Conservation (phyloP, 805 yeast species). For the Nakazawaea wyomingensis region DNA sequence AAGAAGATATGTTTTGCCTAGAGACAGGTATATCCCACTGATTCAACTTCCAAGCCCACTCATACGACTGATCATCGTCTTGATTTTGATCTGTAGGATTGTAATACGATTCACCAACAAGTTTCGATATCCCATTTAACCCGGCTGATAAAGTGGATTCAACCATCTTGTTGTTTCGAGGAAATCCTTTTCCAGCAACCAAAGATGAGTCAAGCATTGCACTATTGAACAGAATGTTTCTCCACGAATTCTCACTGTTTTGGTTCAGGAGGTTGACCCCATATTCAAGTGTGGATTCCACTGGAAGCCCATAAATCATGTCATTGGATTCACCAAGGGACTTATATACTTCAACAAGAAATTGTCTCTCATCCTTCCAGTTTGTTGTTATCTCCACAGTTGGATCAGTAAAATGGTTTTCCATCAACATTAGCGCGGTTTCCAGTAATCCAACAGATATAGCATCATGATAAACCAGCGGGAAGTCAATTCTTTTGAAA, state of each 20-base stretch:
- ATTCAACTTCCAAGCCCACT: conserved; percentile 71
- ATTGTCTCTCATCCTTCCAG: conserved; percentile 17
- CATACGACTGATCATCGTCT: conserved; percentile 27
- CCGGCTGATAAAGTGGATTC: conserved; percentile 46
- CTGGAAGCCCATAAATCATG: conserved; percentile 59
- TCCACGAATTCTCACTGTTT: conserved; percentile 28
- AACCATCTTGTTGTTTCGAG: conserved; percentile 19
- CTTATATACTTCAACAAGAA: conserved; percentile 37
- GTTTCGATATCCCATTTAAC: conserved; percentile 48
- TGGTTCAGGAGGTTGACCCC: conserved; percentile 39
- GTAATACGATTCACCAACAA: conserved; percentile 18
- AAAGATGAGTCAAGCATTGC: conserved; percentile 48
- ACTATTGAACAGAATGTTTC: conserved; percentile 47
- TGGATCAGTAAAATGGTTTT: conserved; percentile 29
- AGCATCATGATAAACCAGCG: conserved; percentile 27
- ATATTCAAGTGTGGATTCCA: conserved; percentile 45
- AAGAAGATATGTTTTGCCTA: conserved; percentile 17
- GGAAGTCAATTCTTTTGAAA: conserved; percentile 26
- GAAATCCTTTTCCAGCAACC: conserved; percentile 6
- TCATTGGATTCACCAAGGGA: conserved; percentile 54
- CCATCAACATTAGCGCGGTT: conserved; percentile 44
- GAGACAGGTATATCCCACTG: conserved; percentile 64
- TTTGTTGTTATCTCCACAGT: background rate
- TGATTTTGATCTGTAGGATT: background rate
- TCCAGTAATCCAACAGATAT: conserved; percentile 28